phyloP scores from a whole-genome alignment of 2,329 filamentous ascomycete species.

The Macroventuria anomochaeta region DNA sequence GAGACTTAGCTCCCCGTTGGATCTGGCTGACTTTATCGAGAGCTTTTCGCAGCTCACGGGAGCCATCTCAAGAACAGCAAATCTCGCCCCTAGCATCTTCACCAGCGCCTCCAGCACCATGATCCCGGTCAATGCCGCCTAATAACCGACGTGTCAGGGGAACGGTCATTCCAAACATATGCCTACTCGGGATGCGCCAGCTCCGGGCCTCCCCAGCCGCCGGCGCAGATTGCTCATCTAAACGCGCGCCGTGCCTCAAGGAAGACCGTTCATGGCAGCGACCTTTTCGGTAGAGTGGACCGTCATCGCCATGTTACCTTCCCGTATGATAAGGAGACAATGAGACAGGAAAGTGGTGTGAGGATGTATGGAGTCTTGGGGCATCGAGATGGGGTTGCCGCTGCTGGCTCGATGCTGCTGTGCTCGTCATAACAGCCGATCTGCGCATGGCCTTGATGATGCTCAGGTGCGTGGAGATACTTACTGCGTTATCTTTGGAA shows the following conservation, averaged over 20 bases:
- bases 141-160: slow-evolving; percentile 12
- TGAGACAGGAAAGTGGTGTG: slow-evolving; percentile 1
- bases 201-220: slow-evolving; percentile 15
- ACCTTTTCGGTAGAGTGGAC: slow-evolving; percentile 13
- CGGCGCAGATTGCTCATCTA: slow-evolving; percentile 18
- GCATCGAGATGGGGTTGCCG: too few species aligned
- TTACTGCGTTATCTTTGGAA: not conserved
- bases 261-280: slow-evolving; percentile 12
- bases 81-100: not conserved
- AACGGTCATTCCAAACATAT: not conserved
- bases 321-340: slow-evolving; percentile 10
- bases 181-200: slow-evolving; percentile 11
- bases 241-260: slow-evolving; percentile 14
- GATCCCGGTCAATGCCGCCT: not conserved
- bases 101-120: not conserved
- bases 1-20: too few species aligned
- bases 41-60: not conserved
- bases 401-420: not conserved
- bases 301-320: slow-evolving; percentile 16
- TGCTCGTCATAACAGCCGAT: not conserved
- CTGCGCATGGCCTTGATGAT: not conserved
- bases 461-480: not conserved
- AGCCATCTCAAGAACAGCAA: not conserved
- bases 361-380: slow-evolving; percentile 1
- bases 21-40: too few species aligned